A percentile compares a stretch with the other conserved stretches of the same genome.
phyloP scores from a whole-genome alignment of 345 rosid genomes.

The Citrus cavaleriei region DNA sequence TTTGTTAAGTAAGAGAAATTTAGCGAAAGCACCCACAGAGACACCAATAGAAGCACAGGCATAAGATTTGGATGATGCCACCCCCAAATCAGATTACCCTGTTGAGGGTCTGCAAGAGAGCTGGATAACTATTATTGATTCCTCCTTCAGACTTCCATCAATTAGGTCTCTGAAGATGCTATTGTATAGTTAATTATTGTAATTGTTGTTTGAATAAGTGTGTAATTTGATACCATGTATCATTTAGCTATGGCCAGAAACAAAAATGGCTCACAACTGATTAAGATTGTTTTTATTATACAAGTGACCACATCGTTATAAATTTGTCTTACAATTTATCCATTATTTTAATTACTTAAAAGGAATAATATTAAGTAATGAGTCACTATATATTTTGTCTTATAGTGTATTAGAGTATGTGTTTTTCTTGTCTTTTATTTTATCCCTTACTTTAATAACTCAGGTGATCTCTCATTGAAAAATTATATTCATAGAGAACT shows the following conservation, averaged over 20 bases:
- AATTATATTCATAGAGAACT: too few species aligned
- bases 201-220: neutral
- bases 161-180: neutral
- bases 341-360: too few species aligned
- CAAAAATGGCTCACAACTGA: neutral
- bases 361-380: too few species aligned
- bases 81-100: neutral
- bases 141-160: neutral
- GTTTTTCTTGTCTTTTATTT: too few species aligned
- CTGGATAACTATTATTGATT: neutral
- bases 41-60: neutral
- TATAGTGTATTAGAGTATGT: too few species aligned
- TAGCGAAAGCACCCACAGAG: neutral
- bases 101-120: neutral
- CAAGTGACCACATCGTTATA: neutral
- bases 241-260: neutral
- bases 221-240: neutral
- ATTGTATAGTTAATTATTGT: neutral
- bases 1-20: neutral
- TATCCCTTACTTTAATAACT: too few species aligned
- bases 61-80: neutral
- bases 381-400: too few species aligned
- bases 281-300: neutral
- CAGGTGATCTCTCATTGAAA: too few species aligned
- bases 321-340: too few species aligned